Base-by-base conservation (phyloP, 2,329 filamentous ascomycete species). In the Mycosphaerelloides madeirae region DNA sequence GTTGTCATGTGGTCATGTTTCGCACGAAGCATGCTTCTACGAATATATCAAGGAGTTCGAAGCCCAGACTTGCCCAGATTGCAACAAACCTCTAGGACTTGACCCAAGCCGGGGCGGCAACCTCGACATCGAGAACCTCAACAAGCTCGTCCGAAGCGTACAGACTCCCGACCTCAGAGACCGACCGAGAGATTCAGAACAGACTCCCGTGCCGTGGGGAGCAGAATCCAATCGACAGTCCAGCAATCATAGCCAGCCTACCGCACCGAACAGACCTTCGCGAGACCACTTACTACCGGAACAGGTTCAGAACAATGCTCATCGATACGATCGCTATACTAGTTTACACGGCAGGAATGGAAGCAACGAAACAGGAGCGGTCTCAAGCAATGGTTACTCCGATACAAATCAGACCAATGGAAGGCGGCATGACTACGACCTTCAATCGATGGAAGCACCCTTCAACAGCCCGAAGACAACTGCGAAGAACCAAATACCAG, bases 11-110 rank as follows among this genome's bases (percentile, higher is more conserved):
- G 80, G 84, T n/a, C 93, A 98, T 68, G 91, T 98, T 48, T 89
- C 91, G 9, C 93, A 98, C 65, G 93, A 97, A 67, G 93, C 91
- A 29, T 98, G 93, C 69, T 97, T 98, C 65, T 97, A 97, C 70
- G 93, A 98, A 68, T 96, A 94, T 64, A 95, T 98, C 59, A 86
- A 87, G 61, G 91, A 96, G 62, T 86, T 91, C 47, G 90, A 97
- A 56, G 87, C 87, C 41, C 89, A 97, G 61, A 90, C 88, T 61
- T 98, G 93, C 68, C 93, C 93, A 20, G 85, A 87, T 54, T 98
- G 93, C 68, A 85, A 95, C 72, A 86, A 90, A 53, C 89, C 93
- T 15, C 72, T 98, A 41, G 88, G 90, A 50, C 74, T 98, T 33
- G 93, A 98, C 68, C 93, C 89, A 6, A 95, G 87, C 65, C 80